Evolutionary conservation across 1,139 yeast species (phyloP), one percentile per base, ranked within the genome.

Genomic region (Meyerozyma carpophila): DNA sequence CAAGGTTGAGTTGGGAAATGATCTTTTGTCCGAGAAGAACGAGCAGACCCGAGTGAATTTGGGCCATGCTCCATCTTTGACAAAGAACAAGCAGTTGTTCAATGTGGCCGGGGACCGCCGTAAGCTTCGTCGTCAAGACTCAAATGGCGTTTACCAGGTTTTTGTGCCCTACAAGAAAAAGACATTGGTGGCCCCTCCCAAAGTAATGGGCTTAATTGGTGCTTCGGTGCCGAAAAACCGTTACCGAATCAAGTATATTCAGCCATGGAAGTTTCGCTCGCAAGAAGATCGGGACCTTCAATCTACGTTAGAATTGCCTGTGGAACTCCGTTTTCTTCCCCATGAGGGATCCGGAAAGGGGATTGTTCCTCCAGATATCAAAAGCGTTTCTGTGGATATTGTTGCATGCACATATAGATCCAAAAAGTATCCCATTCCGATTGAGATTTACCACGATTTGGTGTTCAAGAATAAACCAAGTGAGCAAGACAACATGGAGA

Each of bases 371-470:
- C 62, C 62, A 1, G 63, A 59, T 36, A 47, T 58, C 40, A 53
- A 50, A 25, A 45, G 51, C 4, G 46, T 58, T 2, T 39, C 49
- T 6, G 61, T 53, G 4, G 60, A 58, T 32, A 42, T 59, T 31
- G 53, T 53, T 27, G 48, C 51, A 3, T 47, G 58, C 36, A 57
- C 62, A 1, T 53, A 48, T 39, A 43, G 59, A 36, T 50, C 61
- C 10, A 54, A 51, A 36, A 57, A 58, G 47, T 57, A 58, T 42
- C 58, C 62, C 3, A 57, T 59, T 14, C 61, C 63, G 3, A 48
- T 59, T 16, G 59, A 52, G 40, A 41, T 59, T 8, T 48, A 55
- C 10, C 49, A 47, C 37, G 55, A 54, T 11, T 42, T 55, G 49
- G 41, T 50, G n/a, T 56, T 54, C 43, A 48, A 50, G 16, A 55